Conservation (phyloP, 345 rosid genomes). For the Murraya paniculata region DNA sequence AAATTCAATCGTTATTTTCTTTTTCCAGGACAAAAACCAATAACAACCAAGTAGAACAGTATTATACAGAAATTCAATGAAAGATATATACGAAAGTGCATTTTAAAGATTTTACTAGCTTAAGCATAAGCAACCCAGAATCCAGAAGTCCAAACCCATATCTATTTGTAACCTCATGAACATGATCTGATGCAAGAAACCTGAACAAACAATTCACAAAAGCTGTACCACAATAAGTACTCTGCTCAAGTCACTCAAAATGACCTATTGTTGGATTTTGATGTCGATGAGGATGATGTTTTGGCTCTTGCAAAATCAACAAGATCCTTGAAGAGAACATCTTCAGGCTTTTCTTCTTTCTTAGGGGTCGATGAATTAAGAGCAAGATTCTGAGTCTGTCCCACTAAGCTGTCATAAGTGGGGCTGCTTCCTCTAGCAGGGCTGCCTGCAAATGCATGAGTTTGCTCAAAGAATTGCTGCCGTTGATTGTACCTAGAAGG, state of each 20-base stretch:
- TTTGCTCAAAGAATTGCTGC: slow-evolving; percentile 58
- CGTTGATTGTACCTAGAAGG: slow-evolving; percentile 71
- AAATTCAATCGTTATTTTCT: background rate
- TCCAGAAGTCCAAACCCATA: slow-evolving; percentile 19
- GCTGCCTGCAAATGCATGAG: slow-evolving; percentile 15
- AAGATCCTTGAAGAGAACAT: slow-evolving; percentile 84
- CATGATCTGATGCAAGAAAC: slow-evolving; percentile 13
- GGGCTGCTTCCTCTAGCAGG: slow-evolving; percentile 48
- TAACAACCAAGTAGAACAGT: background rate
- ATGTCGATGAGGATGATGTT: slow-evolving; percentile 60
- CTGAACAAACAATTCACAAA: slow-evolving; percentile 23
- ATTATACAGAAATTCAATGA: slow-evolving; percentile 19
- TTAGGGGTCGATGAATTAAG: slow-evolving; percentile 48
- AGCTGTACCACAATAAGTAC: slow-evolving; percentile 30
- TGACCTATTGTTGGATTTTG: slow-evolving; percentile 60
- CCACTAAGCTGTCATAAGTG: slow-evolving; percentile 55
- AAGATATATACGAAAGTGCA: slow-evolving; percentile 16
- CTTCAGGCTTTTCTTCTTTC: slow-evolving; percentile 72
- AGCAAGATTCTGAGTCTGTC: slow-evolving; percentile 64
- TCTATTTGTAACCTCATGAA: slow-evolving; percentile 23
- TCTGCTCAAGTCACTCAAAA: slow-evolving; percentile 37
- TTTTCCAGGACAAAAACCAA: background rate
- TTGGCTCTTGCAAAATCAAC: slow-evolving; percentile 88
- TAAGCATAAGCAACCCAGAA: slow-evolving; percentile 19
- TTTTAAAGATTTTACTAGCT: slow-evolving; percentile 19